Evolutionary conservation across 805 yeast genomes (phyloP).

Genomic region (Maudiozyma pseudohumilis): DNA sequence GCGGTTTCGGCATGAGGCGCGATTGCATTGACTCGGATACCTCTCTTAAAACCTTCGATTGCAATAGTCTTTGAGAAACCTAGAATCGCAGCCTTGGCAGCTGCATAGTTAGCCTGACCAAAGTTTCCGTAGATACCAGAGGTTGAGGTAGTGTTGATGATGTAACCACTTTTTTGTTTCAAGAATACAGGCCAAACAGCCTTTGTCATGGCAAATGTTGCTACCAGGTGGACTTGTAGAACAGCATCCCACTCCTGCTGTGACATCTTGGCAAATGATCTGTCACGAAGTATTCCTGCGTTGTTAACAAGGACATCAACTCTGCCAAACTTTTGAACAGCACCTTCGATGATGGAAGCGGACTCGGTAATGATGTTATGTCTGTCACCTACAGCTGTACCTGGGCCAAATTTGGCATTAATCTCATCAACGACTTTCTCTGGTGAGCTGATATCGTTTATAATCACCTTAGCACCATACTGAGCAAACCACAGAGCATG

Average conservation of each 20-base stretch:
- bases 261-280: constrained; percentile 75
- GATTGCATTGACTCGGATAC: constrained; percentile 68
- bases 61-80: constrained; percentile 84
- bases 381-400: constrained; percentile 71
- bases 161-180: constrained; percentile 64
- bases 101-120: constrained; percentile 93
- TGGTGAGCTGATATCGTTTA: constrained; percentile 80
- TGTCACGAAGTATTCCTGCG: constrained; percentile 91
- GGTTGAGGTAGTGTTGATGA: constrained; percentile 85
- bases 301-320: constrained; percentile 83
- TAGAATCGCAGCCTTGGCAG: constrained; percentile 83
- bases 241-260: constrained; percentile 78
- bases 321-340: constrained; percentile 65
- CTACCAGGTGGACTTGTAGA: constrained; percentile 69
- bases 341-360: constrained; percentile 64
- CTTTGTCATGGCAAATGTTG: constrained; percentile 71
- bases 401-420: constrained; percentile 48
- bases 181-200: constrained; percentile 88
- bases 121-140: constrained; percentile 96
- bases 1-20: constrained; percentile 99
- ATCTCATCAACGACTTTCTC: constrained; percentile 66
- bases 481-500: constrained; percentile 79
- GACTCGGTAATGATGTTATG: constrained; percentile 76
- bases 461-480: constrained; percentile 91
- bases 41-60: constrained; percentile 73